These are phyloP conservation scores for Candida argentea DNA, from an alignment of 805 yeast species.

Conservation along the genomic window DNA sequence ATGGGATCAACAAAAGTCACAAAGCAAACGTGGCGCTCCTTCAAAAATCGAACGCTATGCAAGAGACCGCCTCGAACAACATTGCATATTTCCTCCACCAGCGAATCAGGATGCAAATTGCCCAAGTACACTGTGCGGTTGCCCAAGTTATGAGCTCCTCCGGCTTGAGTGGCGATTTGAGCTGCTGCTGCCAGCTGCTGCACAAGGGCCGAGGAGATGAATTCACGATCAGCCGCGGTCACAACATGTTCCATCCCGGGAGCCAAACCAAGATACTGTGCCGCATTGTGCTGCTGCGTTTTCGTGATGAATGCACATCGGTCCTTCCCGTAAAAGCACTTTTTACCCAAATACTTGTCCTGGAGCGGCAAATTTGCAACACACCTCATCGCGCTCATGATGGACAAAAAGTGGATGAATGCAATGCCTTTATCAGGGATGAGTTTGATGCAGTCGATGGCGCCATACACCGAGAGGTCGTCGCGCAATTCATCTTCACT, in stretches of 20 bases:
- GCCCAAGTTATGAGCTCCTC: conserved; percentile 86
- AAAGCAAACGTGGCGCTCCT: conserved; percentile 86
- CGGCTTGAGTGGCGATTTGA: conserved; percentile 91
- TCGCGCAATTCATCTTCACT: conserved; percentile 56
- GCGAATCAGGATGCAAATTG: conserved; percentile 77
- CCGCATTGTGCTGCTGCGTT: conserved; percentile 95
- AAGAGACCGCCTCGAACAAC: conserved; percentile 92
- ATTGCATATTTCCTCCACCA: conserved; percentile 89
- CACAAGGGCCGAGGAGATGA: conserved; percentile 64
- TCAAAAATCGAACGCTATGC: conserved; percentile 69
- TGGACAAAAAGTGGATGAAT: conserved; percentile 82
- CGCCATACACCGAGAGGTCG: conserved; percentile 68
- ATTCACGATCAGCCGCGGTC: conserved; percentile 56
- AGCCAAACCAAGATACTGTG: conserved; percentile 84
- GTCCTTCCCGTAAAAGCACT: conserved; percentile 88
- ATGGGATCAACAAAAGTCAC: conserved; percentile 94
- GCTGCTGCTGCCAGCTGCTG: conserved; percentile 97
- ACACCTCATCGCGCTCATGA: conserved; percentile 76
- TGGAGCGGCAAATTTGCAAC: conserved; percentile 63
- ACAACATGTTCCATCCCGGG: conserved; percentile 80
- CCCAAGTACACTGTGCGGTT: conserved; percentile 91
- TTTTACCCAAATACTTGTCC: conserved; percentile 63
- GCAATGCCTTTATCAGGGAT: conserved; percentile 77
- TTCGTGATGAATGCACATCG: conserved; percentile 90
- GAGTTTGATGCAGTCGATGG: conserved; percentile 76